Conservation (phyloP, 2,329 filamentous ascomycete genomes). For the Sporothrix dimorphospora region DNA sequence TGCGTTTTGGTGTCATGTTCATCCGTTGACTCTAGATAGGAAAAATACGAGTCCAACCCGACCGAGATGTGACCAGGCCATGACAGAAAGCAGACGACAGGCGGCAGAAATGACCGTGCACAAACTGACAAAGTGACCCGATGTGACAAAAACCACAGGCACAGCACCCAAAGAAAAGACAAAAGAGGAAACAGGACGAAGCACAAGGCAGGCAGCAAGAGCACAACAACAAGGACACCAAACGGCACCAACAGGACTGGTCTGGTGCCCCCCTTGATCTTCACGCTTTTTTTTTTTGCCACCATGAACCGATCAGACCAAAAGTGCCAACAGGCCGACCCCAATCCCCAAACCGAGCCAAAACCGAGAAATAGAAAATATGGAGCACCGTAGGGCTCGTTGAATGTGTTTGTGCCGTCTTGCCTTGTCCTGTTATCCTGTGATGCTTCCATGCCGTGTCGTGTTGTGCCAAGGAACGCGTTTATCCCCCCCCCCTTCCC, state of each 20-base stretch:
- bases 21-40: not conserved
- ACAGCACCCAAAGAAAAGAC: not conserved
- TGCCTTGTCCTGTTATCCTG: not conserved
- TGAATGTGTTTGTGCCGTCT: not conserved
- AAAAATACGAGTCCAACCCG: not conserved
- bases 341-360: not conserved
- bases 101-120: not conserved
- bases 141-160: not conserved
- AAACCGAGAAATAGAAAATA: not conserved
- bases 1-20: not conserved
- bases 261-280: not conserved
- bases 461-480: not conserved
- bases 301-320: conserved; percentile 23
- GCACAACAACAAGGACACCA: not conserved
- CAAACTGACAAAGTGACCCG: not conserved
- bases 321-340: conserved; percentile 7
- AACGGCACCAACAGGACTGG: not conserved
- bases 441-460: conserved; percentile 1
- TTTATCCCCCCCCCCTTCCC: not conserved
- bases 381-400: conserved; percentile 23
- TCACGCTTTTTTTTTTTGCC: conserved; percentile 13
- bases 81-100: not conserved
- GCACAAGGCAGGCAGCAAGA: not conserved
- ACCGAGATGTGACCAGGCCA: not conserved
- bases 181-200: conserved; percentile 8